Evolutionary conservation across 495 filamentous ascomycete species (phyloP).

Genomic region (Symbiotaphrina buchneri): DNA sequence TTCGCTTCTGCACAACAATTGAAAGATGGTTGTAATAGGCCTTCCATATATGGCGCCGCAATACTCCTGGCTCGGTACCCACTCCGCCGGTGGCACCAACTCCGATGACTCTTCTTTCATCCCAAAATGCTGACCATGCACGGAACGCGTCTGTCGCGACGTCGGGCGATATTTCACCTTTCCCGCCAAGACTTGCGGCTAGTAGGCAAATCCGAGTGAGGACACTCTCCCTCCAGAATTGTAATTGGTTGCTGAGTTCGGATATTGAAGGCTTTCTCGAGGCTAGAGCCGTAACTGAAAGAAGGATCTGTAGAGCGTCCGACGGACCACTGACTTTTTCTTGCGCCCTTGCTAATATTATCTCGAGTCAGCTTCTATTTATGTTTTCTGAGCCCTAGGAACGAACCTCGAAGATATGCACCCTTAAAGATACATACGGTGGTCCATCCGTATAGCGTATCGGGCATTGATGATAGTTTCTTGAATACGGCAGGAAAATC

Average conservation of each 20-base stretch:
- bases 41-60: conserved; percentile 45
- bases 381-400: no score
- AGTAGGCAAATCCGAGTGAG: conserved; percentile 49
- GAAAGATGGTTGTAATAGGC: conserved; percentile 62
- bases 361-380: no score
- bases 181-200: conserved; percentile 27
- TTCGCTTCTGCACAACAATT: conserved; percentile 28
- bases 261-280: no score
- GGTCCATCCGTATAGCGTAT: conserved; percentile 41
- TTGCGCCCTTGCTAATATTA: no score
- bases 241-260: no score
- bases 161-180: conserved; percentile 18
- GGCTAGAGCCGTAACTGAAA: no score
- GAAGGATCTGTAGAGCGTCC: no score
- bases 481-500: conserved; percentile 29
- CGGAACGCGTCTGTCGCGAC: conserved; percentile 34
- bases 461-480: conserved; percentile 20
- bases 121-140: conserved; percentile 38
- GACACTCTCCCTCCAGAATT: conserved; percentile 57
- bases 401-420: conserved; percentile 46
- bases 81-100: conserved; percentile 7
- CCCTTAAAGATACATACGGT: conserved; percentile 60
- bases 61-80: conserved; percentile 11
- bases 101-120: conserved; percentile 9
- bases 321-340: no score